Base-by-base conservation (phyloP, 2,329 filamentous ascomycete species). In the Bretziella fagacearum region DNA sequence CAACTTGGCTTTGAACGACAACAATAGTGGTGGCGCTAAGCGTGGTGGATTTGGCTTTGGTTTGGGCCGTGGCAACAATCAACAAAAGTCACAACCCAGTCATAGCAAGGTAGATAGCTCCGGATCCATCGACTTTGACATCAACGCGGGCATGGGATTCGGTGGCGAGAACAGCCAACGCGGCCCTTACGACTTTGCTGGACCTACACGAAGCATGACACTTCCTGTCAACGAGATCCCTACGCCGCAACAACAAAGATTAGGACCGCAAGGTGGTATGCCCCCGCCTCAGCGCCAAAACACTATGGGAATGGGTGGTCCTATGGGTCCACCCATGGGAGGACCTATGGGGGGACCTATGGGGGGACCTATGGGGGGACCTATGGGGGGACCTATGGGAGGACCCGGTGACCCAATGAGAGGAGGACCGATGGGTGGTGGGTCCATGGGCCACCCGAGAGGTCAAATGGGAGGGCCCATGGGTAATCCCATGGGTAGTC, bases 161-260 rank as follows among this genome's bases (percentile, higher is more conserved):
- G 55, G 42, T 57, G 58, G 46, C 53, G 55, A 25, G 57, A 57
- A 25, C 52, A 41, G 39, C 10, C 40, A 50, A 25, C 40, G 40
- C 7, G 48, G 48, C 6, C 44, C 44, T 22, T 50, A 65, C 32
- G 62, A 64, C 4, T 75, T 70, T 53, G 70, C 64, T 0, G 67
- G 70, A 2, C 71, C 70, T 6, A 56, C 61, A n/a, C 65, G 75
- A 54, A 79, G 74, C 49, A 73, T 70, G 67, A 79, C 76, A 4
- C 74, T 77, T 71, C 73, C 74, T 2, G 58, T 64, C 2, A 66
- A 70, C 47, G 64, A 68, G 8, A 44, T 29, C 20, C 40, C 25
- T 18, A 22, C 29, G 17, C 58, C 60, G 15, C 56, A 55, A 5
- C 57, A 17, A 56, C 58, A 26, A 20, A 56, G 58, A 53, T n/a